A percentile compares a stretch with the other conserved stretches of the same genome.
Conservation (phyloP, 2,329 filamentous ascomycete genomes). For the Diaporthe citri region DNA sequence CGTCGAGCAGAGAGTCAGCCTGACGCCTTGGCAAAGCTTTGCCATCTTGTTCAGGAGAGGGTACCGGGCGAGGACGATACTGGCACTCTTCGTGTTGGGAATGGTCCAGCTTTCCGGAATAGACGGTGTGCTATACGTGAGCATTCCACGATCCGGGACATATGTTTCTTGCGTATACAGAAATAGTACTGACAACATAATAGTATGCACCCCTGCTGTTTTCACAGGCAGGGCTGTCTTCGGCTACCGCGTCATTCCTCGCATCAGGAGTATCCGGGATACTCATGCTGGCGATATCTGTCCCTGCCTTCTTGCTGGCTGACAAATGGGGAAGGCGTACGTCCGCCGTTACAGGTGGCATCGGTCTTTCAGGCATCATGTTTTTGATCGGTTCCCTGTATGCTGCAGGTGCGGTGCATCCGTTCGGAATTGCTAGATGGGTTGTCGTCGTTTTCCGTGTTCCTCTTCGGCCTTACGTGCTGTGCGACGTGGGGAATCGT, state of each 20-base stretch:
- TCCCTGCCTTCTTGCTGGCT: slow-evolving; percentile 67
- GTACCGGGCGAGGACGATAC: slow-evolving; percentile 59
- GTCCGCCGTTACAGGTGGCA: slow-evolving; percentile 65
- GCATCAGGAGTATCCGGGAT: slow-evolving; percentile 72
- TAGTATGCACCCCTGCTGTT: slow-evolving; percentile 73
- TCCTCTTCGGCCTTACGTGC: slow-evolving; percentile 61
- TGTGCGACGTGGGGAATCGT: slow-evolving; percentile 66
- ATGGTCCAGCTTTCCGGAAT: slow-evolving; percentile 74
- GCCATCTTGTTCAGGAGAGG: slow-evolving; percentile 52
- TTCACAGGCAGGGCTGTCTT: slow-evolving; percentile 68
- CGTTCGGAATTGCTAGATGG: slow-evolving; percentile 58
- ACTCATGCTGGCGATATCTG: slow-evolving; percentile 68
- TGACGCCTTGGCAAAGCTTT: slow-evolving; percentile 50
- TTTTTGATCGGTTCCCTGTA: slow-evolving; percentile 67
- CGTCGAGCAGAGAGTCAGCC: slow-evolving; percentile 47
- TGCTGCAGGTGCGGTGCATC: slow-evolving; percentile 57
- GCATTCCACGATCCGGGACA: slow-evolving; percentile 41
- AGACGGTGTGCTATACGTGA: slow-evolving; percentile 71
- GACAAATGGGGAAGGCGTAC: slow-evolving; percentile 70
- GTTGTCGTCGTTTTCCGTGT: slow-evolving; percentile 63
- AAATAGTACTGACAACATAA: neutral
- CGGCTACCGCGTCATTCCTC: slow-evolving; percentile 66
- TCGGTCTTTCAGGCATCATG: slow-evolving; percentile 63
- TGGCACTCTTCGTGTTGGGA: slow-evolving; percentile 69
- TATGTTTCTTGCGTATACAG: neutral